phyloP scores from a whole-genome alignment of 148 eudicot genomes.

The Pharnaceum exiguum region DNA sequence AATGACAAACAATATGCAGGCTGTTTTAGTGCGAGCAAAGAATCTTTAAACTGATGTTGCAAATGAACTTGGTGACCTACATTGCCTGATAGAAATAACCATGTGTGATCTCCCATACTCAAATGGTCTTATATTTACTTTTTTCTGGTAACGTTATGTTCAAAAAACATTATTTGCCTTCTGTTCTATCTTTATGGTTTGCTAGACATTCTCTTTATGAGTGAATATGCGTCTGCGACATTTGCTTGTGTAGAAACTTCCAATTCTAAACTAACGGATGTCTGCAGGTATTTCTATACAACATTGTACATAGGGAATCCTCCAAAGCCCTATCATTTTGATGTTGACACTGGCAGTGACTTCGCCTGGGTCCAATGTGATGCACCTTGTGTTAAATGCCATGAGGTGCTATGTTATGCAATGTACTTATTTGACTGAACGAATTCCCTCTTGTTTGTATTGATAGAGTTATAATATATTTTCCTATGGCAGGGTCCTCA shows the following conservation, averaged over 20 bases:
- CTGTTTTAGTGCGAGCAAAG: too few species aligned
- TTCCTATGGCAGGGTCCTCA: constrained; percentile 66
- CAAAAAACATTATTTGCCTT: too few species aligned
- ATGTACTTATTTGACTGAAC: background rate
- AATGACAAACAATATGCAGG: too few species aligned
- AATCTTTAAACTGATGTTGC: too few species aligned
- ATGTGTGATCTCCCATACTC: too few species aligned
- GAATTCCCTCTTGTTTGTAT: background rate
- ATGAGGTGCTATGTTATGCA: constrained; percentile 38
- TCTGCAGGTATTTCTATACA: constrained; percentile 62
- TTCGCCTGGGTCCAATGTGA: constrained; percentile 93
- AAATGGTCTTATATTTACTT: too few species aligned
- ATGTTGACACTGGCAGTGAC: constrained; percentile 91
- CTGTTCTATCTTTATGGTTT: too few species aligned
- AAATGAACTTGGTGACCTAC: too few species aligned
- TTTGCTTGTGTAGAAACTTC: background rate
- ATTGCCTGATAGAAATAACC: too few species aligned
- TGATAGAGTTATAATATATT: background rate
- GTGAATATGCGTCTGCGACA: background rate
- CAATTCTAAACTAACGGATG: background rate
- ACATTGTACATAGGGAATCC: constrained; percentile 55
- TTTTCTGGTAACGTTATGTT: too few species aligned
- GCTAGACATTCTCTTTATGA: too few species aligned
- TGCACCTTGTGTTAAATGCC: constrained; percentile 77
- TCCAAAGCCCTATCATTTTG: constrained; percentile 64